Evolutionary conservation across 208 protist species (phyloP).

Genomic region (Crithidia sp.): DNA sequence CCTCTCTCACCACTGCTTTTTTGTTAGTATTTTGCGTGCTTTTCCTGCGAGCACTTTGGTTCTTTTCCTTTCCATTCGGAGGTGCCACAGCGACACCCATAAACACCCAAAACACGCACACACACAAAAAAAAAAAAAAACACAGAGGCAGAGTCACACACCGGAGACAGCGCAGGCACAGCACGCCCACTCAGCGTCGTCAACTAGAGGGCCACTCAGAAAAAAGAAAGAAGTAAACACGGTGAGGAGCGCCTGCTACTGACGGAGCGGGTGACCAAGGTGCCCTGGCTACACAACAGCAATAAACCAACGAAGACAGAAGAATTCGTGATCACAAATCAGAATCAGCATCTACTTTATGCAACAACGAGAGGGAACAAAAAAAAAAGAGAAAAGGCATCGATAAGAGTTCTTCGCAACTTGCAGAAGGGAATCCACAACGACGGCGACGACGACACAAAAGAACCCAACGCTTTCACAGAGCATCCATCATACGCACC

Average conservation of each 20-base stretch:
- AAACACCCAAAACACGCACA: neutral
- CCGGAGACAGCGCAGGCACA: neutral
- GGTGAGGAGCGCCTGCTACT: neutral
- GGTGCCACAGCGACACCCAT: neutral
- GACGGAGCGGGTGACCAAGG: no score
- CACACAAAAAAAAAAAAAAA: neutral
- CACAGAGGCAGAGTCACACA: neutral
- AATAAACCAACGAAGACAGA: neutral
- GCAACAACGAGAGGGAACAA: constrained; percentile 8
- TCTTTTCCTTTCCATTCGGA: neutral
- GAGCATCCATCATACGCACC: no score
- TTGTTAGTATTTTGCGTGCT: neutral
- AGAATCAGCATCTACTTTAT: neutral
- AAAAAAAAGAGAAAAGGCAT: constrained; percentile 4
- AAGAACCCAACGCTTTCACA: no score
- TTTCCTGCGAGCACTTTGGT: neutral
- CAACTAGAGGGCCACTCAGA: constrained; percentile 2
- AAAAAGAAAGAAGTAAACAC: constrained; percentile 4
- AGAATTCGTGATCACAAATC: constrained; percentile 1
- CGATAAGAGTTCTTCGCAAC: constrained; percentile 1
- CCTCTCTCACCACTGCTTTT: neutral
- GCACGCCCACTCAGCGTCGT: neutral
- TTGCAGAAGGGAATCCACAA: neutral
- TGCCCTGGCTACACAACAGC: neutral
- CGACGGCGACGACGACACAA: neutral